phyloP scores from a whole-genome alignment of 2,329 filamentous ascomycete genomes.

The Myriangium duriaei region DNA sequence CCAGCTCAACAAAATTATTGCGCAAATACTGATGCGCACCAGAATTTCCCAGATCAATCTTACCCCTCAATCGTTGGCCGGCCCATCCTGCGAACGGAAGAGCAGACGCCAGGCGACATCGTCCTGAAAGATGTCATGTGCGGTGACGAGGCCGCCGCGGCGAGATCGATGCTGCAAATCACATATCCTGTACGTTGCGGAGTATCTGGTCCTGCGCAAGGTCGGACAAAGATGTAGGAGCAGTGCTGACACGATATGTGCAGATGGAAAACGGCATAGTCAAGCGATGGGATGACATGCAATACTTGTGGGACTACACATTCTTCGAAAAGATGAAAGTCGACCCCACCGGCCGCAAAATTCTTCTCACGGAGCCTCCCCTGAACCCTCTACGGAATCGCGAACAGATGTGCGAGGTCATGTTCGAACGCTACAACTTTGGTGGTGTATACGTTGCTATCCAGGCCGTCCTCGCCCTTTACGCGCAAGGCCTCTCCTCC shows the following conservation, averaged over 20 bases:
- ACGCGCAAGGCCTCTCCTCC: conserved; percentile 72
- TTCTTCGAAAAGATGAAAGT: conserved; percentile 96
- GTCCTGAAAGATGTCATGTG: conserved; percentile 98
- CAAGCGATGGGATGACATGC: conserved; percentile 99
- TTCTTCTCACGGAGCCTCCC: conserved; percentile 89
- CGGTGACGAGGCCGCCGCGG: conserved; percentile 91
- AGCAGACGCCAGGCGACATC: conserved; percentile 55
- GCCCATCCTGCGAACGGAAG: conserved; percentile 92
- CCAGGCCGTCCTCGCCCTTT: conserved; percentile 88
- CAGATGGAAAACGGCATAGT: conserved; percentile 99
- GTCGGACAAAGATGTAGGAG: no score
- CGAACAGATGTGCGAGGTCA: conserved; percentile 97
- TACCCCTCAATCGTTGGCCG: conserved; percentile 97
- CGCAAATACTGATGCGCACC: conserved; percentile 2
- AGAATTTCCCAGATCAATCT: conserved; percentile 99
- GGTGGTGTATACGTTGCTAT: conserved; percentile 97
- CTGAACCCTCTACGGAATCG: conserved; percentile 97
- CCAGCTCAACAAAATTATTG: neutral
- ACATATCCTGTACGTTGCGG: conserved; percentile 75
- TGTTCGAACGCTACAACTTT: conserved; percentile 96
- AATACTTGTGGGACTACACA: conserved; percentile 98
- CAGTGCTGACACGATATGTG: conserved; percentile 4
- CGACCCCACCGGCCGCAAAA: conserved; percentile 84
- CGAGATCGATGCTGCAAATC: conserved; percentile 94
- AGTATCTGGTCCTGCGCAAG: no score